A percentile compares a stretch with the other conserved stretches of the same genome.
These are phyloP conservation scores for Ilex asprella DNA, from an alignment of 257 asterid species.

Conservation along the genomic window DNA sequence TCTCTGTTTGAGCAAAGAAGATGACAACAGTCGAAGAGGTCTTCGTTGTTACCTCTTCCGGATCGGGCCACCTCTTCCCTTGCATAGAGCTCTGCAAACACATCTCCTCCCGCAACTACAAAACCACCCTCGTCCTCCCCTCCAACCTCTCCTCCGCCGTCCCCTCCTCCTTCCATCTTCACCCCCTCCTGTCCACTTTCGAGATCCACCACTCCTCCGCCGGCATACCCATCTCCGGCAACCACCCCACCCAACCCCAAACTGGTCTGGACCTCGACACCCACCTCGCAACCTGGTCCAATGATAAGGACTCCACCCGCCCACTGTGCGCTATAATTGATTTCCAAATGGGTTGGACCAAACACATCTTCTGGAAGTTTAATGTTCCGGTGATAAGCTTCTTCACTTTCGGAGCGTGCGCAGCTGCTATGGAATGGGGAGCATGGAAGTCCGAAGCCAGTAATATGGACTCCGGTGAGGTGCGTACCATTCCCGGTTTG, in stretches of 20 bases:
- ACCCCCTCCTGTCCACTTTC: constrained; percentile 11
- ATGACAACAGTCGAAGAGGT: constrained; percentile 45
- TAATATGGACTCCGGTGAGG: constrained; percentile 35
- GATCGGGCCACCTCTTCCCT: constrained; percentile 71
- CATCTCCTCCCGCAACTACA: constrained; percentile 32
- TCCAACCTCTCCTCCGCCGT: constrained; percentile 55
- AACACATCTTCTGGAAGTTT: constrained; percentile 35
- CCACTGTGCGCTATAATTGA: constrained; percentile 59
- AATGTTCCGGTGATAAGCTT: constrained; percentile 39
- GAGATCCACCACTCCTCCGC: constrained; percentile 28
- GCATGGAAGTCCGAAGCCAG: constrained; percentile 45
- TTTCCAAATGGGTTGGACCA: constrained; percentile 69
- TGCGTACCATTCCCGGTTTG: constrained; percentile 30
- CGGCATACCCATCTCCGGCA: background rate
- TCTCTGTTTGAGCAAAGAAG: no score
- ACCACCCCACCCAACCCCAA: background rate
- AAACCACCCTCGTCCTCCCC: constrained; percentile 46
- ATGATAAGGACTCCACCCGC: constrained; percentile 15
- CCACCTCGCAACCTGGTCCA: constrained; percentile 1
- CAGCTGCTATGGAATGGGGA: constrained; percentile 53
- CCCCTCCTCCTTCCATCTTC: constrained; percentile 13
- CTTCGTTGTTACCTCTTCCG: constrained; percentile 64
- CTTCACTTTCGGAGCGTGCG: constrained; percentile 59
- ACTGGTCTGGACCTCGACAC: background rate
- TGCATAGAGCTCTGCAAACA: constrained; percentile 59